Evolutionary conservation across 768 basidiomycete species (phyloP).

Genomic region (Floccularia luteovirens): DNA sequence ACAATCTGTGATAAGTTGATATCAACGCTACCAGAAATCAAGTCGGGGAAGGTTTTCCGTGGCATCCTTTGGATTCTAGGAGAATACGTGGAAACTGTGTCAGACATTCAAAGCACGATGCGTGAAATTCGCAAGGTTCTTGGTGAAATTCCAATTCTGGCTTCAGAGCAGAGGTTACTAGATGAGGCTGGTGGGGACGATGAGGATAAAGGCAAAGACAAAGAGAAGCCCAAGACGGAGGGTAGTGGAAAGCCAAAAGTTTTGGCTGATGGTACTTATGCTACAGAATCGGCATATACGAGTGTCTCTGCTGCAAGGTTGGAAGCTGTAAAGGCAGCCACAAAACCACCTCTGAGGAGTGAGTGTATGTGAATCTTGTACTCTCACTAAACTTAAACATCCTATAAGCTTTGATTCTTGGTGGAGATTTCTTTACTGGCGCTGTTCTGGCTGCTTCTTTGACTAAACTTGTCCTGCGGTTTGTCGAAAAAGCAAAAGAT

Average conservation of each 20-base stretch:
- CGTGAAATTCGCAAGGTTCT: slow-evolving; percentile 76
- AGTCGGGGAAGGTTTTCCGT: slow-evolving; percentile 94
- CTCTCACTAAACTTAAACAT: slow-evolving; percentile 2
- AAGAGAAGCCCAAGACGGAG: slow-evolving; percentile 36
- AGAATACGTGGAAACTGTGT: slow-evolving; percentile 71
- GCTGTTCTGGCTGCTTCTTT: slow-evolving; percentile 84
- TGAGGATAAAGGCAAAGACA: slow-evolving; percentile 44
- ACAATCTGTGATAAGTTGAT: slow-evolving; percentile 84
- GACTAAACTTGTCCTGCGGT: slow-evolving; percentile 87
- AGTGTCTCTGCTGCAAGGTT: slow-evolving; percentile 51
- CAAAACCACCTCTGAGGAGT: slow-evolving; percentile 89
- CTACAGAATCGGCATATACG: slow-evolving; percentile 89
- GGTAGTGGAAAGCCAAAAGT: slow-evolving; percentile 62
- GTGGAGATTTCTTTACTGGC: slow-evolving; percentile 97
- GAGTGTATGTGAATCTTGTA: slow-evolving; percentile 11
- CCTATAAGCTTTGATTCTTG: slow-evolving; percentile 70
- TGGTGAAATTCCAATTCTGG: slow-evolving; percentile 96
- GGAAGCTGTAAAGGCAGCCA: slow-evolving; percentile 79
- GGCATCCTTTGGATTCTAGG: slow-evolving; percentile 98
- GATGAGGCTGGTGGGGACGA: slow-evolving; percentile 57
- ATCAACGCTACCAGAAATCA: slow-evolving; percentile 76
- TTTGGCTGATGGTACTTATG: slow-evolving; percentile 95
- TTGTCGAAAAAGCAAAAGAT: slow-evolving; percentile 45
- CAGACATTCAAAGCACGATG: slow-evolving; percentile 69
- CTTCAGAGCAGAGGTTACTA: slow-evolving; percentile 77